Evolutionary conservation across 176 grass and related monocot species (phyloP), one percentile per base, ranked within the genome.

Genomic region (Rhynchospora breviuscula): DNA sequence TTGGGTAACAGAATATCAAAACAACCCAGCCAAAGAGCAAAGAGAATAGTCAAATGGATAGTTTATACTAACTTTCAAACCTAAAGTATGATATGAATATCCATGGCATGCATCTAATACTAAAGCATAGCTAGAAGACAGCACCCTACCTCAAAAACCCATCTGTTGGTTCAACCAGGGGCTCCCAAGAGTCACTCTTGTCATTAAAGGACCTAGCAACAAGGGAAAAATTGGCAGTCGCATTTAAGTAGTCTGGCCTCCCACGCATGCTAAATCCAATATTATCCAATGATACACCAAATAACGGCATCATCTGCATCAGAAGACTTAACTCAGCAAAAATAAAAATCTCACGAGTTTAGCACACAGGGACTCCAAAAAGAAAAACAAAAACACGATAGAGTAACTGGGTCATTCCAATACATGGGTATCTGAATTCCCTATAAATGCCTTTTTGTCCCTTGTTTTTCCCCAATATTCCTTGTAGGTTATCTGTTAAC

Each of bases 241-340:
- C 89, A 91, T 93, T 94, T 68, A 94, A 84, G 83, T 92, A 91
- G 47, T 94, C 84, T 73, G 89, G 60, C 60, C 95, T 90, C 19
- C 92, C 92, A 89, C 91, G 95, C 74, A 91, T 86, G 88, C 87
- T 91, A 86, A 93, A 86, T 64, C 91, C 88, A 89, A 94, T 84
- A 88, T 69, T 88, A 76, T 90, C 86, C 81, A 98, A 85, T 22
- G 92, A 93, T 40, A 92, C 40, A 56, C 93, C 89, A 45, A 98
- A 98, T 71, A 98, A 88, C 13, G 95, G 95, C 82, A 98, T 89
- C 95, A 98, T 93, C 95, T 98, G 87, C 85, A 94, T 15, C 54
- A 74, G 4, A 85, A 85, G 45, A 40, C 22, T 79, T 52, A 84
- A 84, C 78, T 62, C 23, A 82, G 17, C 21, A 67, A 46, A 49